Evolutionary conservation across 805 yeast species (phyloP).

Genomic region (Hanseniaspora lachancei): DNA sequence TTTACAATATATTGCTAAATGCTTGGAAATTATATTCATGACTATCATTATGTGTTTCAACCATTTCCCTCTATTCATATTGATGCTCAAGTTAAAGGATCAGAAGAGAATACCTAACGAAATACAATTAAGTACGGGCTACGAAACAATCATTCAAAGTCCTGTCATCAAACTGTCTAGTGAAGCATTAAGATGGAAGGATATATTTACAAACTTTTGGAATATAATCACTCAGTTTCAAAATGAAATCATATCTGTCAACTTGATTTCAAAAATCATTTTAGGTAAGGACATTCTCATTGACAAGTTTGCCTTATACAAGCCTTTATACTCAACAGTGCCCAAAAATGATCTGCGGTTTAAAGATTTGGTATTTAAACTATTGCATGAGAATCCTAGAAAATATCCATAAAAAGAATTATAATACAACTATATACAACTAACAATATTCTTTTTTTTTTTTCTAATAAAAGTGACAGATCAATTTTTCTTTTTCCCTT

Average conservation of each 20-base stretch:
- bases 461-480: slow-evolving; percentile 5
- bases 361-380: slow-evolving; percentile 10
- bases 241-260: slow-evolving; percentile 31
- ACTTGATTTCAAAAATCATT: slow-evolving; percentile 31
- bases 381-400: slow-evolving; percentile 16
- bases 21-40: slow-evolving; percentile 41
- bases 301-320: slow-evolving; percentile 38
- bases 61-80: slow-evolving; percentile 75
- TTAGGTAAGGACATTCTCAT: slow-evolving; percentile 35
- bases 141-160: slow-evolving; percentile 1
- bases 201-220: slow-evolving; percentile 39
- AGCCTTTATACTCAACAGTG: slow-evolving; percentile 38
- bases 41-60: slow-evolving; percentile 51
- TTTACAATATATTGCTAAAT: slow-evolving; percentile 40
- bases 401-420: slow-evolving; percentile 5
- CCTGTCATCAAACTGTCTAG: slow-evolving; percentile 27
- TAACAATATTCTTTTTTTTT: too few species aligned
- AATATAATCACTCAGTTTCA: slow-evolving; percentile 30
- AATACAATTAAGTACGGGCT: slow-evolving; percentile 24
- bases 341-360: slow-evolving; percentile 31
- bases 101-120: slow-evolving; percentile 58
- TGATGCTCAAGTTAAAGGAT: slow-evolving; percentile 68
- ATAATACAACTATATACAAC: neutral
- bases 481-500: slow-evolving; percentile 32
- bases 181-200: slow-evolving; percentile 33